These are phyloP conservation scores for Ophiobolus disseminans DNA, from an alignment of 2,329 filamentous ascomycete genomes.

Conservation along the genomic window DNA sequence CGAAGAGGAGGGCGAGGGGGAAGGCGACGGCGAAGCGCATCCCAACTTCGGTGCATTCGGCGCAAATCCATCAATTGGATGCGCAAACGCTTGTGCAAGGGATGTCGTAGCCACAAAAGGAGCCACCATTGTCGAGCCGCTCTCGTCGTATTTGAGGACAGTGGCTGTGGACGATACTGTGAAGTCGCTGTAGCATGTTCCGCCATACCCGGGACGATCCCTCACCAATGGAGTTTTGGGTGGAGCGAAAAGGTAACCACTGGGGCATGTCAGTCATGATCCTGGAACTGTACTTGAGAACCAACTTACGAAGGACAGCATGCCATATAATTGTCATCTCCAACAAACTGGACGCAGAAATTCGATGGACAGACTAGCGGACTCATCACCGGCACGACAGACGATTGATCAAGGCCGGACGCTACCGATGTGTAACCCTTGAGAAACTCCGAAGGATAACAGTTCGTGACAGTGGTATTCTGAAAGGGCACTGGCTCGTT, in stretches of 20 bases:
- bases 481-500: constrained; percentile 35
- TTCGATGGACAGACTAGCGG: constrained; percentile 33
- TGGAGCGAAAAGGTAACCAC: constrained; percentile 24
- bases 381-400: constrained; percentile 34
- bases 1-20: background rate
- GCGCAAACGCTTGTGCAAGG: constrained; percentile 31
- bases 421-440: constrained; percentile 24
- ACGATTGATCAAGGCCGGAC: constrained; percentile 14
- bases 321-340: constrained; percentile 30
- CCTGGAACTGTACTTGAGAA: background rate
- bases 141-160: constrained; percentile 24
- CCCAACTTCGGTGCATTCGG: constrained; percentile 16
- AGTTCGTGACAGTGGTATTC: constrained; percentile 25
- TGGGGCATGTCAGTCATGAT: constrained; percentile 6
- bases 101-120: constrained; percentile 11
- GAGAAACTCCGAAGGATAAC: constrained; percentile 35
- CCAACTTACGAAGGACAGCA: constrained; percentile 37
- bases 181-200: constrained; percentile 35
- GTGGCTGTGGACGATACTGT: constrained; percentile 18
- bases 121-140: constrained; percentile 18
- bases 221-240: constrained; percentile 22
- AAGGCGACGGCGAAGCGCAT: constrained; percentile 13
- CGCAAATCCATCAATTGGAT: constrained; percentile 39
- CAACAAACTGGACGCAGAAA: constrained; percentile 28
- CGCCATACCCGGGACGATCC: constrained; percentile 34